Evolutionary conservation across 345 rosid species (phyloP).

Genomic region (Camelina hispida): DNA sequence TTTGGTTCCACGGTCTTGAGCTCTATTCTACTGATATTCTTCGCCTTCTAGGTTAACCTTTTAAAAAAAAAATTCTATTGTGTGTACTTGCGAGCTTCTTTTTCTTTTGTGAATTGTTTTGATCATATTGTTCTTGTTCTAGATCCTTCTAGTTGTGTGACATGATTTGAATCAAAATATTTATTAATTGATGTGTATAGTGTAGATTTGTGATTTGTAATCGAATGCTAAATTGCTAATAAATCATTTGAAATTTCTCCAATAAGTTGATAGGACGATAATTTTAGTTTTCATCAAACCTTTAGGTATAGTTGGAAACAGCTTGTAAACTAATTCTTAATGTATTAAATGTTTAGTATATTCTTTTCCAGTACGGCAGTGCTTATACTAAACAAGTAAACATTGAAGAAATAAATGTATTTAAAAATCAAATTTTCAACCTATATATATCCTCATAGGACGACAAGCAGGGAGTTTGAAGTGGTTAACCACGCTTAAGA

Average conservation of each 20-base stretch:
- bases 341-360: neutral
- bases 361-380: neutral
- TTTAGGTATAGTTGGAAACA: neutral
- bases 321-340: neutral
- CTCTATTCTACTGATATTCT: slow-evolving; percentile 13
- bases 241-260: neutral
- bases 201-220: neutral
- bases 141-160: neutral
- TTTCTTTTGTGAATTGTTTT: slow-evolving; percentile 3
- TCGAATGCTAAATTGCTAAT: neutral
- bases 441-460: neutral
- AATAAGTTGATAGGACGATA: neutral
- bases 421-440: too few relatives aligned
- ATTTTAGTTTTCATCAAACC: slow-evolving; percentile 4
- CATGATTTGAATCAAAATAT: neutral
- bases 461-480: neutral
- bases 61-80: neutral
- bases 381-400: neutral
- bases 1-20: slow-evolving; percentile 10
- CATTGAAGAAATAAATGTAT: neutral
- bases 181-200: neutral
- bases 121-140: neutral
- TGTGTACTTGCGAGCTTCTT: neutral
- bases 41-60: neutral
- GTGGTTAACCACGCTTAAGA: neutral